Evolutionary conservation across 306 rosid genomes (phyloP).

Genomic region (Betula pendula): DNA sequence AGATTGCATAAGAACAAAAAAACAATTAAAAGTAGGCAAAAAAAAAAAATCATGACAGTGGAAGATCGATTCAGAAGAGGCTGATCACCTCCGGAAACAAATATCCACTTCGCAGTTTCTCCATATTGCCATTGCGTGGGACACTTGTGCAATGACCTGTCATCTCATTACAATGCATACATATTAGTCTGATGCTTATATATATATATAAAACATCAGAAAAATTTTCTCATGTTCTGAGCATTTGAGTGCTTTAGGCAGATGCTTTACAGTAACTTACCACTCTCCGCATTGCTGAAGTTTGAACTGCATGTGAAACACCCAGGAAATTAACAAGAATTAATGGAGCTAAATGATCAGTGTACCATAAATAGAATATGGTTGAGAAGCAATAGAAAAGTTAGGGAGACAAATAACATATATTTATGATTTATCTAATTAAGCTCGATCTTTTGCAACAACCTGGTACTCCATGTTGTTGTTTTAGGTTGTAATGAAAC

Average conservation of each 20-base stretch:
- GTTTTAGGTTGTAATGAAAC: slow-evolving; percentile 30
- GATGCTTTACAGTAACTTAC: slow-evolving; percentile 23
- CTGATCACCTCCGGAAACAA: slow-evolving; percentile 69
- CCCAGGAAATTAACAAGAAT: background rate
- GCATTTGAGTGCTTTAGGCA: background rate
- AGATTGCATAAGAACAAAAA: background rate
- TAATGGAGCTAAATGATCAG: background rate
- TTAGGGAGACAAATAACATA: background rate
- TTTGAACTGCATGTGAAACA: slow-evolving; percentile 33
- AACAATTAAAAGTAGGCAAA: background rate
- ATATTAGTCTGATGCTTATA: too few relatives aligned
- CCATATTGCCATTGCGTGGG: slow-evolving; percentile 59
- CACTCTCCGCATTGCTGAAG: slow-evolving; percentile 27
- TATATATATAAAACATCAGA: too few relatives aligned
- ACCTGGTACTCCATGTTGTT: slow-evolving; percentile 35
- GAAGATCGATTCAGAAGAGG: slow-evolving; percentile 10
- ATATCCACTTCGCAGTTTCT: slow-evolving; percentile 55
- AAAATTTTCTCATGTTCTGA: too few relatives aligned
- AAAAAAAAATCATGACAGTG: background rate
- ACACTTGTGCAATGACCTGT: slow-evolving; percentile 47
- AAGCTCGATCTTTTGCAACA: background rate
- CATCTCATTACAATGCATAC: background rate
- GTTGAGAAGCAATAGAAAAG: background rate
- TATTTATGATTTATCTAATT: background rate
- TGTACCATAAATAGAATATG: too few relatives aligned